Conservation (phyloP, 2,329 filamentous ascomycete genomes). For the Paecilomyces formosus region DNA sequence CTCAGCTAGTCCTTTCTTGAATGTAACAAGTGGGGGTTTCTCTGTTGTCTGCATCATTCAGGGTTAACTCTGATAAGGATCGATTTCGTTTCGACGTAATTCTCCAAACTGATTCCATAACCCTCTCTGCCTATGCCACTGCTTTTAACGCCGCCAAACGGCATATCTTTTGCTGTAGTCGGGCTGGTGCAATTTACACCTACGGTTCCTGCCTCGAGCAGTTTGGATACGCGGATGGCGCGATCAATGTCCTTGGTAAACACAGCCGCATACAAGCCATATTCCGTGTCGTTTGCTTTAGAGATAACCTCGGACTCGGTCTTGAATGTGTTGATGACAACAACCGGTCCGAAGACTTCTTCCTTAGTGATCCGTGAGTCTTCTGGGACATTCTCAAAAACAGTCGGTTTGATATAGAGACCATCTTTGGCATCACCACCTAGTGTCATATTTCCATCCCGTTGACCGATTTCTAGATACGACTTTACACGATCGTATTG, state of each 20-base stretch:
- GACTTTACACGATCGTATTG: slow-evolving; percentile 82
- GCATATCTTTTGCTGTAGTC: slow-evolving; percentile 28
- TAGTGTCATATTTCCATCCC: slow-evolving; percentile 55
- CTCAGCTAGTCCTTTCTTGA: not conserved
- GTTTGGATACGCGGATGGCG: slow-evolving; percentile 16
- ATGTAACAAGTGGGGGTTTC: not conserved
- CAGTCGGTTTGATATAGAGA: slow-evolving; percentile 84
- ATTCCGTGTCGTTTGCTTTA: slow-evolving; percentile 43
- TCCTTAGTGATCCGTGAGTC: slow-evolving; percentile 23
- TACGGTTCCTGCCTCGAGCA: slow-evolving; percentile 19
- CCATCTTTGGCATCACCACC: slow-evolving; percentile 67
- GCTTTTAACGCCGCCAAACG: slow-evolving; percentile 39
- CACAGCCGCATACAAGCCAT: slow-evolving; percentile 22
- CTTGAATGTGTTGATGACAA: slow-evolving; percentile 31
- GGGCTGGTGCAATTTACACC: slow-evolving; percentile 30
- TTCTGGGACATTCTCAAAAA: slow-evolving; percentile 65
- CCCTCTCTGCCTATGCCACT: slow-evolving; percentile 34
- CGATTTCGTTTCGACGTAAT: slow-evolving; percentile 23
- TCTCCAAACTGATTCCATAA: slow-evolving; percentile 28
- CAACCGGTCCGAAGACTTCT: slow-evolving; percentile 39
- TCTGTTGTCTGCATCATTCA: not conserved
- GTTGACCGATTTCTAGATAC: slow-evolving; percentile 60
- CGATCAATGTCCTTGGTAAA: slow-evolving; percentile 23
- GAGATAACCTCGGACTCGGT: slow-evolving; percentile 50
- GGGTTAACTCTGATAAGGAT: slow-evolving; percentile 17